These are phyloP conservation scores for Coemansia brasiliensis DNA, from an alignment of 192 early-diverging fungal genomes.

Conservation along the genomic window DNA sequence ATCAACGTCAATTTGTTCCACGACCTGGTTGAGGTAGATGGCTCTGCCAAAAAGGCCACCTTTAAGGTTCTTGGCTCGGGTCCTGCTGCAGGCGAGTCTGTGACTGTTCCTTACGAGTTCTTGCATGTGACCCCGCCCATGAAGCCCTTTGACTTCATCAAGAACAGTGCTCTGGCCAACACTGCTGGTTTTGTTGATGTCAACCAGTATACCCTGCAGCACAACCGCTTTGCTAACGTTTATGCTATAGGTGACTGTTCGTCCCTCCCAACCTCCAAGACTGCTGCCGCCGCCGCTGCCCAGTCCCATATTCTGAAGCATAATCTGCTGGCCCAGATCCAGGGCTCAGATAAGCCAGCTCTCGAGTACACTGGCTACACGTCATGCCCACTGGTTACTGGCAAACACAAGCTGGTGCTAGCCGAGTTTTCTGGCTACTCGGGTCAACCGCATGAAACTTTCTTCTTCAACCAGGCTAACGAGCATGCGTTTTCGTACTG, in stretches of 20 bases:
- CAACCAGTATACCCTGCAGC: slow-evolving; percentile 75
- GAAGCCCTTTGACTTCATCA: slow-evolving; percentile 78
- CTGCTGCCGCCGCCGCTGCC: slow-evolving; percentile 82
- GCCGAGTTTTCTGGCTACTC: slow-evolving; percentile 86
- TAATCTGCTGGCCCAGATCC: slow-evolving; percentile 68
- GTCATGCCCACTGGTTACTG: slow-evolving; percentile 79
- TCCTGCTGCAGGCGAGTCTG: slow-evolving; percentile 54
- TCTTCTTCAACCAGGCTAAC: slow-evolving; percentile 78
- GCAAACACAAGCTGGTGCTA: slow-evolving; percentile 76
- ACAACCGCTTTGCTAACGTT: slow-evolving; percentile 74
- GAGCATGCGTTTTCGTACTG: slow-evolving; percentile 68
- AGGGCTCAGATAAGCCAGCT: slow-evolving; percentile 51
- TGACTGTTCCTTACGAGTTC: slow-evolving; percentile 73
- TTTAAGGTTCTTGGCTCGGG: slow-evolving; percentile 60
- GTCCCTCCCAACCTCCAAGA: slow-evolving; percentile 86
- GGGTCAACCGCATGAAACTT: slow-evolving; percentile 73
- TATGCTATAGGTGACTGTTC: slow-evolving; percentile 84
- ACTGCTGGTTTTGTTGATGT: slow-evolving; percentile 83
- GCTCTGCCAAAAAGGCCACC: slow-evolving; percentile 66
- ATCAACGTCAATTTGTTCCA: slow-evolving; percentile 70
- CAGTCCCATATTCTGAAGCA: slow-evolving; percentile 74
- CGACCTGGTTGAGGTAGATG: slow-evolving; percentile 69
- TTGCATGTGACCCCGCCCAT: slow-evolving; percentile 85
- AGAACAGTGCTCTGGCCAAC: slow-evolving; percentile 66
- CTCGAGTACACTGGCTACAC: slow-evolving; percentile 82